These are phyloP conservation scores for Cordyceps cicadae DNA, from an alignment of 2,329 filamentous ascomycete genomes.

Conservation along the genomic window DNA sequence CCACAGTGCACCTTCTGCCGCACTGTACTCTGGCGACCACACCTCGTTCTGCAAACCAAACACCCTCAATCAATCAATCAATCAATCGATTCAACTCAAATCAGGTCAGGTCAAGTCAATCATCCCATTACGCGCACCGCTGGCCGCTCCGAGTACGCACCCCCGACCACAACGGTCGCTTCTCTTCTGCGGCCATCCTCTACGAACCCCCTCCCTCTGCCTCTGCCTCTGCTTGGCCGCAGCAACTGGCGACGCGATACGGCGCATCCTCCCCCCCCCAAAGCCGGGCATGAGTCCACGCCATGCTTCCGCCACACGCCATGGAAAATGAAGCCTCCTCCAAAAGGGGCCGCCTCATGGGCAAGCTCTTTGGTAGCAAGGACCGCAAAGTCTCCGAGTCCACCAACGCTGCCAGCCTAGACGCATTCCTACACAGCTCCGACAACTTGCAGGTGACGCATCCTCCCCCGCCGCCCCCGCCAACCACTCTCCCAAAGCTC, in stretches of 20 bases:
- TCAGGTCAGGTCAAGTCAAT: background rate
- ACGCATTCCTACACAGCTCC: conserved; percentile 50
- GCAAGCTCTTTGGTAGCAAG: conserved; percentile 49
- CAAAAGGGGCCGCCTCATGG: conserved; percentile 51
- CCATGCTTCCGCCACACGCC: conserved; percentile 15
- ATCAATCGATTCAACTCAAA: background rate
- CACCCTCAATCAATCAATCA: background rate
- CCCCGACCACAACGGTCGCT: background rate
- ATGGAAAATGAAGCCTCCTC: conserved; percentile 40
- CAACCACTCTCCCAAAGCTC: conserved; percentile 37
- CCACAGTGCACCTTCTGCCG: background rate
- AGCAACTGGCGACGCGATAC: conserved; percentile 16
- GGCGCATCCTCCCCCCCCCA: conserved; percentile 11
- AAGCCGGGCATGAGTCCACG: conserved; percentile 22
- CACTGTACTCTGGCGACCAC: background rate
- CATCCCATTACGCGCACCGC: background rate
- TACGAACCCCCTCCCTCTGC: background rate
- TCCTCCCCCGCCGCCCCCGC: conserved; percentile 35
- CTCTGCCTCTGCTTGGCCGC: conserved; percentile 15
- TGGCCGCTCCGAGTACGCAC: background rate
- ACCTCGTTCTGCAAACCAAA: background rate
- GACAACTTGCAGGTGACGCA: conserved; percentile 48
- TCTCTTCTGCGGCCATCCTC: background rate
- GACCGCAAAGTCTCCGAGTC: conserved; percentile 31
- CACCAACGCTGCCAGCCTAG: conserved; percentile 38